These are phyloP conservation scores for Aspergillus quadricinctus DNA, from an alignment of 2,329 filamentous ascomycete species.

Conservation along the genomic window DNA sequence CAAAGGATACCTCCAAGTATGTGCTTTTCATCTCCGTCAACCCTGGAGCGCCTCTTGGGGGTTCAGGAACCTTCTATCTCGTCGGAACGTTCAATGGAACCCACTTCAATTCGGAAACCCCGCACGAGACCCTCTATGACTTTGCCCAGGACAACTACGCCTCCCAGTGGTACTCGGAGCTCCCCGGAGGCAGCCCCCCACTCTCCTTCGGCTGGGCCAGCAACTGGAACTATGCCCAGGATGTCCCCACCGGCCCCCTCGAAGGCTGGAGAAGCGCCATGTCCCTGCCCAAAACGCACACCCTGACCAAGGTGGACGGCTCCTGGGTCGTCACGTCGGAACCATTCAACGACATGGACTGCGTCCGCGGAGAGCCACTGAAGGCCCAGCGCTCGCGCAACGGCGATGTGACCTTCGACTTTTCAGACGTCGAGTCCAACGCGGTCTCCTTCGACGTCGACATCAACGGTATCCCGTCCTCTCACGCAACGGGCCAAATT, in stretches of 20 bases:
- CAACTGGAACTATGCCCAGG: constrained; percentile 57
- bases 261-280: constrained; percentile 53
- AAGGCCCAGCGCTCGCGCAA: constrained; percentile 30
- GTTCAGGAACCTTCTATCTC: constrained; percentile 46
- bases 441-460: constrained; percentile 54
- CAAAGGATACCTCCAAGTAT: too few relatives aligned
- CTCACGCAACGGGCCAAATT: constrained; percentile 36
- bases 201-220: constrained; percentile 55
- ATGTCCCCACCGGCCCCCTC: constrained; percentile 49
- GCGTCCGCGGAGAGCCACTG: constrained; percentile 43
- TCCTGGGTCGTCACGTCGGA: constrained; percentile 49
- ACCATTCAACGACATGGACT: constrained; percentile 45
- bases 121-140: constrained; percentile 21
- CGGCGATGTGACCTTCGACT: constrained; percentile 48
- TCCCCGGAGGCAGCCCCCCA: constrained; percentile 36
- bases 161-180: constrained; percentile 52
- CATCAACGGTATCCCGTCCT: constrained; percentile 41
- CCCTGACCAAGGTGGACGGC: constrained; percentile 49
- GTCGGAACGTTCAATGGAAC: constrained; percentile 50
- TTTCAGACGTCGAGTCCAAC: constrained; percentile 46
- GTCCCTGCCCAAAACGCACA: constrained; percentile 50
- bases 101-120: constrained; percentile 40
- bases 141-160: constrained; percentile 40
- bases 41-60: constrained; percentile 33
- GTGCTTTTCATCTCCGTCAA: constrained; percentile 29